Base-by-base conservation (phyloP, 768 basidiomycete species). In the Pleurotus giganteus region DNA sequence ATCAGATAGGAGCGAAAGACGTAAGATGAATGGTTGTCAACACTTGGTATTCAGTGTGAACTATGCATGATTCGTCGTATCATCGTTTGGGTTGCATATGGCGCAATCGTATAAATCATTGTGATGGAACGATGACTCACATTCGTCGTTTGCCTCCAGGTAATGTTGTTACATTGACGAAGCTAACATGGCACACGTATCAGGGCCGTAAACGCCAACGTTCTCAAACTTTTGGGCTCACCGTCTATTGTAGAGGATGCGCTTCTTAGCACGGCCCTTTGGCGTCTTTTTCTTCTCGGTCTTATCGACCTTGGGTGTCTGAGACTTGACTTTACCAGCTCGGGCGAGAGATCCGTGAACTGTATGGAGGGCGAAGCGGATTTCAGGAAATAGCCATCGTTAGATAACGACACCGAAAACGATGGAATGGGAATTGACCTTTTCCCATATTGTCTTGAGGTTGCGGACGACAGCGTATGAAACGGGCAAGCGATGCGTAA, bases 1-100 rank as follows among this genome's bases (percentile, higher is more conserved):
- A 72, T 95, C 94, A 95, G 92, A 95, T 95, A 95, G 93, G 92
- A 95, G 94, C 93, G 94, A 95, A 95, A 95, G 94, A 97, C 92
- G 71, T 83, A 76, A 83, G 88, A 91, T 91, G 86, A 62, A 78
- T 83, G 74, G 73, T 80, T 87, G 74, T 94, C 89, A 85, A 90
- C 91, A 94, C 71, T 66, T 71, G 73, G 68, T 73, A 72, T 91
- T 96, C 92, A 86, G 93, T 85, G 90, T 95, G 92, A 94, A 95
- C 94, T 94, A 94, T 94, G 93, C 88, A 71, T 77, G 76, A 71
- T 72, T 74, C 70, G 68, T 61, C 61, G 73, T 79, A 79, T 88
- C 86, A 86, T 86, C 84, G 69, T 61, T 46, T 41, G 47, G 60
- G 49, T 19, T 9, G 19, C 31, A 8, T 7, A 12, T 32, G 29